These are phyloP conservation scores for Nicotiana otophora DNA, from an alignment of 257 asterid genomes.

Conservation along the genomic window DNA sequence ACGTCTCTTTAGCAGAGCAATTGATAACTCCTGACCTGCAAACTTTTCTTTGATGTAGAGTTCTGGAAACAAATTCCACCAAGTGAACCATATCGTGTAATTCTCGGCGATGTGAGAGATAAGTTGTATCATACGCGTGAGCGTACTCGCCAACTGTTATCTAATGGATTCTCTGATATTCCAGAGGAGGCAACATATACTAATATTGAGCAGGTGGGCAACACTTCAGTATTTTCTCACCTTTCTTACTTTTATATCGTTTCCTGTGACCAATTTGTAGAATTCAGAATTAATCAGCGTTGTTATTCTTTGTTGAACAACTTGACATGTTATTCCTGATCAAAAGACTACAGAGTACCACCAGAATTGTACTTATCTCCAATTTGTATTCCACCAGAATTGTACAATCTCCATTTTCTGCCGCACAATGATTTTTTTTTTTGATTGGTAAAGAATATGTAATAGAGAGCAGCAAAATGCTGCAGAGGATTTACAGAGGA, in stretches of 20 bases:
- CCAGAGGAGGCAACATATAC: conserved; percentile 40
- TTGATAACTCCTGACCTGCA: not conserved
- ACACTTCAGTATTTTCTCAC: not conserved
- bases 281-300: not conserved
- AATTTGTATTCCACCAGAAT: not conserved
- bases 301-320: not conserved
- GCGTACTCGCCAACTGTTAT: conserved; percentile 41
- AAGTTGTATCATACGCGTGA: conserved; percentile 46
- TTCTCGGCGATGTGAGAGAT: conserved; percentile 46
- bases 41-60: conserved; percentile 22
- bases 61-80: conserved; percentile 46
- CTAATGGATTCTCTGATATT: conserved; percentile 40
- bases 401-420: not conserved
- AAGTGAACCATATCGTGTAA: conserved; percentile 44
- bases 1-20: not conserved
- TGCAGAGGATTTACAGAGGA: no score
- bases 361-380: not conserved
- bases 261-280: not conserved
- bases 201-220: conserved; percentile 32
- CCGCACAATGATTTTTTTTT: not conserved
- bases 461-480: no score
- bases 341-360: not conserved
- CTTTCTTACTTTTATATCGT: not conserved
- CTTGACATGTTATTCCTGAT: not conserved
- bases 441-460: no score